Evolutionary conservation across 2,329 filamentous ascomycete genomes (phyloP).

Genomic region (Diatrype stigma): DNA sequence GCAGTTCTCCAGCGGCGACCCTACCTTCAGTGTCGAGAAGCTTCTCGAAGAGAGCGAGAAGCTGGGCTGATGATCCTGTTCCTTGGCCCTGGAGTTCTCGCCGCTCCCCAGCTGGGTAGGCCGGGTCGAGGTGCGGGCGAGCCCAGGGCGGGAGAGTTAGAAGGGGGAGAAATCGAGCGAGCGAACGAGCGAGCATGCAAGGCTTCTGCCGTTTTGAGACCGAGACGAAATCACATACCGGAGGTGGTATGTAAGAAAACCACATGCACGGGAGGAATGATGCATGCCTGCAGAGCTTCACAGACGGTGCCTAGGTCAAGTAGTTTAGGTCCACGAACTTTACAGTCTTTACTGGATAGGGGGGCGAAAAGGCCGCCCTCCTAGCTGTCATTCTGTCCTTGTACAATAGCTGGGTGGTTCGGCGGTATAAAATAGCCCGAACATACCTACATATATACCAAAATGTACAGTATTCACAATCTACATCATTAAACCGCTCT

Average conservation of each 20-base stretch:
- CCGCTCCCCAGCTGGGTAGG: no score
- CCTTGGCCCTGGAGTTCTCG: no score
- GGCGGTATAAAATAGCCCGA: no score
- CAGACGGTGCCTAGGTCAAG: neutral
- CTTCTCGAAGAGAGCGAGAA: slow-evolving; percentile 87
- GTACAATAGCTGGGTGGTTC: no score
- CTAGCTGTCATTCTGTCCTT: no score
- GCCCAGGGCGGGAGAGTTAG: slow-evolving; percentile 3
- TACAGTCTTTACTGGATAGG: neutral
- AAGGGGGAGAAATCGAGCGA: neutral
- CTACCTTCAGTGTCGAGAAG: slow-evolving; percentile 75
- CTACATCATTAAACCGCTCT: no score
- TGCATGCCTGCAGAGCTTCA: slow-evolving; percentile 1
- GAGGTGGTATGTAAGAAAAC: neutral
- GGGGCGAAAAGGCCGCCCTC: neutral
- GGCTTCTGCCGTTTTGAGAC: no score
- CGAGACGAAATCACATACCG: no score
- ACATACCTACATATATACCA: neutral
- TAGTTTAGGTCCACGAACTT: no score
- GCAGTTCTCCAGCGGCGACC: slow-evolving; percentile 77
- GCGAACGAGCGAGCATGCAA: neutral
- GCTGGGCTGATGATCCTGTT: slow-evolving; percentile 56
- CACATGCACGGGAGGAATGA: no score
- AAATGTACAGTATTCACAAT: neutral
- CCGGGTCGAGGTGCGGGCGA: no score